Conservation (phyloP, 2,329 filamentous ascomycete genomes). For the Fusarium irregulare region DNA sequence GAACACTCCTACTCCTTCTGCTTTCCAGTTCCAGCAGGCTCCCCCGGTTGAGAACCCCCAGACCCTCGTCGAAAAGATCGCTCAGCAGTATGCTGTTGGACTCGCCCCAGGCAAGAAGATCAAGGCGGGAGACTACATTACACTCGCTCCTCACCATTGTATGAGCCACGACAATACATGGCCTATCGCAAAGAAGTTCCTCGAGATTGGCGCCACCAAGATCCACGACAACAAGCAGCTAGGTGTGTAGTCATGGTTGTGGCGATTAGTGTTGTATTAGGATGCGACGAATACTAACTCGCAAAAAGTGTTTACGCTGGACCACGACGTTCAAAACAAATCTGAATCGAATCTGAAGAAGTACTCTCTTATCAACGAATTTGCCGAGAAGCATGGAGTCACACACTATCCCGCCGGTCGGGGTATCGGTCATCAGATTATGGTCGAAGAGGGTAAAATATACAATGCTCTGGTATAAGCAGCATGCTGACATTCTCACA, state of each 20-base stretch:
- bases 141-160: conserved; percentile 74
- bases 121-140: conserved; percentile 85
- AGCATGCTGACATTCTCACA: neutral
- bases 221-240: conserved; percentile 75
- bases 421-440: conserved; percentile 92
- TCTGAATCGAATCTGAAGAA: conserved; percentile 83
- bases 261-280: conserved; percentile 49
- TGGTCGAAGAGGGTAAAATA: conserved; percentile 71
- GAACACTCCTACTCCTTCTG: conserved; percentile 61
- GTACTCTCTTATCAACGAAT: conserved; percentile 82
- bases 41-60: conserved; percentile 62
- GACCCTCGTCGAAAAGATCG: conserved; percentile 92
- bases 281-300: neutral
- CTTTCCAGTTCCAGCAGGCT: conserved; percentile 64
- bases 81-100: conserved; percentile 83
- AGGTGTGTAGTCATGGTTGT: conserved; percentile 8
- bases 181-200: conserved; percentile 80
- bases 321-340: conserved; percentile 91
- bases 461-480: fast-evolving
- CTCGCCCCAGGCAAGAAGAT: conserved; percentile 81
- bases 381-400: conserved; percentile 81
- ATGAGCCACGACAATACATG: conserved; percentile 91
- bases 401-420: conserved; percentile 80
- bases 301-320: conserved; percentile 75
- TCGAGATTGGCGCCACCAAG: conserved; percentile 79